Base-by-base conservation (phyloP, 495 filamentous ascomycete species). In the Neurospora sp. region DNA sequence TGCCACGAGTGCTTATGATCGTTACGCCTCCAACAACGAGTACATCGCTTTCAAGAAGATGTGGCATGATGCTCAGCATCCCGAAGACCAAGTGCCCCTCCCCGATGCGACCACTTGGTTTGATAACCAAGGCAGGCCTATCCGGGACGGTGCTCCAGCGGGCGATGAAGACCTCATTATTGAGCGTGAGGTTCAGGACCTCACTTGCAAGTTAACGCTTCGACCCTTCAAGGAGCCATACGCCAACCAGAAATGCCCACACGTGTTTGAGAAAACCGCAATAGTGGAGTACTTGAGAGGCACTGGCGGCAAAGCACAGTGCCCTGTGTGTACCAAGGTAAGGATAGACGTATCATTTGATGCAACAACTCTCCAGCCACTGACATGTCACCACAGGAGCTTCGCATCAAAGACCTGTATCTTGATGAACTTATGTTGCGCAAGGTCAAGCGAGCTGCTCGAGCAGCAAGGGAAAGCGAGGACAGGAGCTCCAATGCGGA, bases 171-270 rank as follows among this genome's bases (percentile, higher is more conserved):
- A 97, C 40, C 83, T 97, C 69, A 88, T 89, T 9, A 89, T 97
- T 65, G 85, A 88, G 72, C 83, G 89, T 70, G 91, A 91, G 75
- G 87, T 86, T 20, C 85, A 91, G 74, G 91, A 89, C 72, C 86
- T 93, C 69, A 91, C 90, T 78, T 97, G 94, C 76, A 93, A 93
- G 0, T 78, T 97, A n/a, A 94, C 94, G 1, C 84, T 97, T 53
- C 84, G 86, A 44, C 79, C 85, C n/a, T 93, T 93, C 84, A 82
- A 83, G 37, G 88, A 95, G 68, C 94, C 94, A 0, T 85, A 86
- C 73, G 94, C 88, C n/a, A 93, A 89, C 80, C 86, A 81, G 4
- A 91, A 91, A 75, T 97, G 94, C 83, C 89, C 87, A 9, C 94
- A 97, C 79, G 92, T 87, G 9, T 97, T 97, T 80, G 91, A 97